Evolutionary conservation across 495 filamentous ascomycete species (phyloP).

Genomic region (Hypoxylon lenormandii): DNA sequence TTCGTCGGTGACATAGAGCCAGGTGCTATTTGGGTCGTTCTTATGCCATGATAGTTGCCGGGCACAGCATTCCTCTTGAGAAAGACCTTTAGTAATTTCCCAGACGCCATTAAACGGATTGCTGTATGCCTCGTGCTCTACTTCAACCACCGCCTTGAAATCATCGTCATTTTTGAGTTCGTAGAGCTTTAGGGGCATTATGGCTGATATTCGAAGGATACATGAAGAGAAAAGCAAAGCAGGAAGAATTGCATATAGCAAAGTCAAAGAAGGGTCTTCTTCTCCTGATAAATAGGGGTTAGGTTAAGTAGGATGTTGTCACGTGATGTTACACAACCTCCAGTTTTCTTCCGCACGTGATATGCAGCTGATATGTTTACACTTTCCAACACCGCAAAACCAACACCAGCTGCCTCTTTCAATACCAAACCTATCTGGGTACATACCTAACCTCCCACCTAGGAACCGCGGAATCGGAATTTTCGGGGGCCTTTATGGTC

Average conservation of each 20-base stretch:
- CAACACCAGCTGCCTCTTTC: neutral
- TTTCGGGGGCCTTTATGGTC: neutral
- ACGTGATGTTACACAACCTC: neutral
- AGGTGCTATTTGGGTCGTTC: slow-evolving; percentile 42
- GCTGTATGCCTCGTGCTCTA: slow-evolving; percentile 38
- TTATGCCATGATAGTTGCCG: slow-evolving; percentile 40
- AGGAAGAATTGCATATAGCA: neutral
- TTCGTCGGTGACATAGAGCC: slow-evolving; percentile 54
- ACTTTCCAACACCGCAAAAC: neutral
- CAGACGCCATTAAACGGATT: slow-evolving; percentile 46
- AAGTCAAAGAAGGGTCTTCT: neutral
- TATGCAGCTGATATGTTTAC: neutral
- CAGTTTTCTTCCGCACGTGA: neutral
- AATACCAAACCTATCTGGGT: too few species aligned
- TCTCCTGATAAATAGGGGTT: neutral
- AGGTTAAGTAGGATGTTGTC: too few species aligned
- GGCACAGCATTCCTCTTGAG: slow-evolving; percentile 39
- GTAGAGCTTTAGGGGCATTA: slow-evolving; percentile 45
- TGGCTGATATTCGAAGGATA: neutral
- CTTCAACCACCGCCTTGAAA: slow-evolving; percentile 32
- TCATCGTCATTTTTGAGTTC: slow-evolving; percentile 46
- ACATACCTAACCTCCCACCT: too few species aligned
- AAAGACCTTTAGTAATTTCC: slow-evolving; percentile 38
- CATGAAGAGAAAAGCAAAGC: neutral
- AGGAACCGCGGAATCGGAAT: neutral